Conservation (phyloP, 495 filamentous ascomycete species). For the Tetracladium setigerum region DNA sequence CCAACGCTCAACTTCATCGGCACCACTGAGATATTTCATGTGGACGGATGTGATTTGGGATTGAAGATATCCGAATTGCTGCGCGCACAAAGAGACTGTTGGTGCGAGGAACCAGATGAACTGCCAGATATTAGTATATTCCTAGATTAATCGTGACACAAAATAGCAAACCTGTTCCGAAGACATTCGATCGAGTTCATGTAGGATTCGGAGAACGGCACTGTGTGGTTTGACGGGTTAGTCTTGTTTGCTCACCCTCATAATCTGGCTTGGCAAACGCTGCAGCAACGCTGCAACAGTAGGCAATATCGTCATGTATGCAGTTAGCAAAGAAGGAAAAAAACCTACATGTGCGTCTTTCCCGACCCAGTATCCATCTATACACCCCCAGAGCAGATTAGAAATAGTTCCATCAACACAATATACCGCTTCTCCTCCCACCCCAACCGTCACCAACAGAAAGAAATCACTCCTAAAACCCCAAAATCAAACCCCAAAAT, state of each 20-base stretch:
- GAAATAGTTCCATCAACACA: no score
- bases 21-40: constrained; percentile 56
- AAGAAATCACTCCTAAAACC: no score
- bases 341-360: constrained; percentile 79
- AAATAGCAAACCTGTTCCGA: constrained; percentile 49
- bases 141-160: neutral
- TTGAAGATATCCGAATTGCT: constrained; percentile 61
- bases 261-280: no score
- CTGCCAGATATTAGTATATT: constrained; percentile 30
- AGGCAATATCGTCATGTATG: no score
- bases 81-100: constrained; percentile 63
- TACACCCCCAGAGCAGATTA: neutral
- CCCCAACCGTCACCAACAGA: neutral
- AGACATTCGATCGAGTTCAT: constrained; percentile 58
- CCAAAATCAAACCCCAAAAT: neutral
- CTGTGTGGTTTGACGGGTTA: constrained; percentile 30
- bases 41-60: constrained; percentile 55
- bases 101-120: constrained; percentile 82
- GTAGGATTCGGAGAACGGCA: constrained; percentile 68
- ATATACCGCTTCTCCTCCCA: neutral
- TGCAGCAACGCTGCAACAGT: no score
- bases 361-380: constrained; percentile 93
- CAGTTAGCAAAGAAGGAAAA: no score
- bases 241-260: no score
- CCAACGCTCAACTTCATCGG: constrained; percentile 55